Conservation (phyloP, 495 filamentous ascomycete genomes). For the Xylaria cubensis region DNA sequence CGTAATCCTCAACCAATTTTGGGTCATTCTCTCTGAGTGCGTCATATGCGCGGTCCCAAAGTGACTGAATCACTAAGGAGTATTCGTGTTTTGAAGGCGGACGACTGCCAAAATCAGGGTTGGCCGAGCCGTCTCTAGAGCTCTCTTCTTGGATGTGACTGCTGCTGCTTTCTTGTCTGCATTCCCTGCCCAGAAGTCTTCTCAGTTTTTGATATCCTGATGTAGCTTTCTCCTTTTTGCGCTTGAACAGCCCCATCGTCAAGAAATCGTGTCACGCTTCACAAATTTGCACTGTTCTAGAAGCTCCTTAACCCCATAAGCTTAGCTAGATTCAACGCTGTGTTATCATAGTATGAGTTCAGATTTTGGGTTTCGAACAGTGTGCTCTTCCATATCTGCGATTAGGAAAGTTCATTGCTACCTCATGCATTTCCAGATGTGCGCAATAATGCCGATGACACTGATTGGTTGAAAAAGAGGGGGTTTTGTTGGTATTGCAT, state of each 20-base stretch:
- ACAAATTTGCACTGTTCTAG: neutral
- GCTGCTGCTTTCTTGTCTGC: neutral
- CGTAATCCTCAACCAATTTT: conserved; percentile 29
- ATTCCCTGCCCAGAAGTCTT: neutral
- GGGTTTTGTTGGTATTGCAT: neutral
- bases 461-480: neutral
- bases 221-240: neutral
- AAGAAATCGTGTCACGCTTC: neutral
- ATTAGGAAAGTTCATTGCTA: neutral
- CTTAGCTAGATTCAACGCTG: neutral
- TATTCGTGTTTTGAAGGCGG: neutral
- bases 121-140: neutral
- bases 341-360: neutral
- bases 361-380: neutral
- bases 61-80: conserved; percentile 7
- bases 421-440: neutral
- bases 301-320: neutral
- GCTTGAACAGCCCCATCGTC: neutral
- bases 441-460: neutral
- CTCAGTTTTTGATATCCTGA: neutral
- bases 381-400: neutral
- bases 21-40: conserved; percentile 21
- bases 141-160: neutral
- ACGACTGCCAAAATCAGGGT: neutral
- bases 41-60: conserved; percentile 37